Evolutionary conservation across 1,284 basidiomycete genomes (phyloP).

Genomic region (Cutaneotrichosporon daszewskae): DNA sequence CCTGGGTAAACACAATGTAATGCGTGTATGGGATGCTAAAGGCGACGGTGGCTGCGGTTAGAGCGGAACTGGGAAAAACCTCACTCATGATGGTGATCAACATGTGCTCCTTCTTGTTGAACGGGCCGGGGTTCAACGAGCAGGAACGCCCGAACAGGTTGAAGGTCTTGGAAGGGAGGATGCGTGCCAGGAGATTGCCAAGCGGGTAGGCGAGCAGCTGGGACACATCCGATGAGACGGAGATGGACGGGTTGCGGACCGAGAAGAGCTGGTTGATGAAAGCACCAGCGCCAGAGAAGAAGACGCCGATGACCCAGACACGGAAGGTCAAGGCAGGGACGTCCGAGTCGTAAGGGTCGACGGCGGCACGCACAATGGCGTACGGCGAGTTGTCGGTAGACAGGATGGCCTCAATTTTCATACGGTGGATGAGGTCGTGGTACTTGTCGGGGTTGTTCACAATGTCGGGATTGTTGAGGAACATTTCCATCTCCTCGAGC

Average conservation of each 20-base stretch:
- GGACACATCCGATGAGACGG: constrained; percentile 26
- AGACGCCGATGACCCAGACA: constrained; percentile 62
- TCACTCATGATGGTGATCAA: constrained; percentile 34
- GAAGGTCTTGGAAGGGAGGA: constrained; percentile 5
- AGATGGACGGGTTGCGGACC: constrained; percentile 35
- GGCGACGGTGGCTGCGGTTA: constrained; percentile 37
- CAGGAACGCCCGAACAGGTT: constrained; percentile 16
- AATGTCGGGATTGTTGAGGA: constrained; percentile 15
- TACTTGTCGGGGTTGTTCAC: constrained; percentile 12
- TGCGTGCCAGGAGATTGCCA: constrained; percentile 23
- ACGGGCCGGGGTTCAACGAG: constrained; percentile 49
- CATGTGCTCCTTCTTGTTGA: constrained; percentile 42
- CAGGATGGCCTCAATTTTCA: constrained; percentile 34
- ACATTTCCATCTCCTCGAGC: constrained; percentile 9
- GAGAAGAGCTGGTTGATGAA: constrained; percentile 58
- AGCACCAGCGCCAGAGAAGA: constrained; percentile 55
- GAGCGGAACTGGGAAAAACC: too few relatives aligned
- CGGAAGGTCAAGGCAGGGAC: constrained; percentile 80
- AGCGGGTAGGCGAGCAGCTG: constrained; percentile 36
- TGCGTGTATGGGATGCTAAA: constrained; percentile 34
- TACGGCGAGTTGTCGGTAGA: constrained; percentile 60
- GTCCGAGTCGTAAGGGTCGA: constrained; percentile 69
- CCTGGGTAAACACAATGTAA: constrained; percentile 35
- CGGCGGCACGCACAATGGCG: constrained; percentile 77
- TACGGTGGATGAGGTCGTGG: constrained; percentile 20